Percentiles rank a stretch among this genome's conserved stretches.
Conservation (phyloP, 495 filamentous ascomycete genomes). For the Podospora fimiseda region DNA sequence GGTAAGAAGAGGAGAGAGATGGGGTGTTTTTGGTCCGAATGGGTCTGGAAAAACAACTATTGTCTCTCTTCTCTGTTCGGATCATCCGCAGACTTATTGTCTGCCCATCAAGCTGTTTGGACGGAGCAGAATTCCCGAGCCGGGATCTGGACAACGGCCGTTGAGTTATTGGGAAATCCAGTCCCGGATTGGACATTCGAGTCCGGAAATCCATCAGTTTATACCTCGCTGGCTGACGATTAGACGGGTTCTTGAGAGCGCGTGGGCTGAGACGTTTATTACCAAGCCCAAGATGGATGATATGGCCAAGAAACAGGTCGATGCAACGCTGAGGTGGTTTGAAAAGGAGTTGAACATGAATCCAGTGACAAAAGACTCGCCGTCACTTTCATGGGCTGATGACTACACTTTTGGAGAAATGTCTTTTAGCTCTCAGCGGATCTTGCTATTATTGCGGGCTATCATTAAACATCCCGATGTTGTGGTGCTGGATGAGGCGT, state of each 20-base stretch:
- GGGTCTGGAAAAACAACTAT: constrained; percentile 90
- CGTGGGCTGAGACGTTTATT: constrained; percentile 84
- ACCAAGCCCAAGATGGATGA: constrained; percentile 56
- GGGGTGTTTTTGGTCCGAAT: constrained; percentile 89
- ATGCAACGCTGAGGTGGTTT: constrained; percentile 66
- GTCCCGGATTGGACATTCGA: constrained; percentile 80
- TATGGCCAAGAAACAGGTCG: constrained; percentile 49
- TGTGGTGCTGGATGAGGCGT: constrained; percentile 87
- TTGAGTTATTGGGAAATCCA: constrained; percentile 92
- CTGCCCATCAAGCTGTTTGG: constrained; percentile 82
- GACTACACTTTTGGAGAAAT: constrained; percentile 64
- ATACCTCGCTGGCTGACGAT: constrained; percentile 77
- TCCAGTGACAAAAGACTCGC: background rate
- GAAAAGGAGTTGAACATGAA: constrained; percentile 61
- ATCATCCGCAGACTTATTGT: constrained; percentile 91
- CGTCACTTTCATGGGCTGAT: constrained; percentile 62
- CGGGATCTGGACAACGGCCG: constrained; percentile 55
- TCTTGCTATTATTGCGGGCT: constrained; percentile 79
- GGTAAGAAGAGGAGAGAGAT: constrained; percentile 74
- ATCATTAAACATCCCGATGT: constrained; percentile 78
- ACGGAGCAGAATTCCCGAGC: constrained; percentile 66
- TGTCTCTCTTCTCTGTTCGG: constrained; percentile 84
- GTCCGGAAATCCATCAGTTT: constrained; percentile 87
- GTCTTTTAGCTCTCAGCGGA: constrained; percentile 70
- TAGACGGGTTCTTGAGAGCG: constrained; percentile 68